These are phyloP conservation scores for Leccinum huronense DNA, from an alignment of 1,284 basidiomycete species.

Conservation along the genomic window DNA sequence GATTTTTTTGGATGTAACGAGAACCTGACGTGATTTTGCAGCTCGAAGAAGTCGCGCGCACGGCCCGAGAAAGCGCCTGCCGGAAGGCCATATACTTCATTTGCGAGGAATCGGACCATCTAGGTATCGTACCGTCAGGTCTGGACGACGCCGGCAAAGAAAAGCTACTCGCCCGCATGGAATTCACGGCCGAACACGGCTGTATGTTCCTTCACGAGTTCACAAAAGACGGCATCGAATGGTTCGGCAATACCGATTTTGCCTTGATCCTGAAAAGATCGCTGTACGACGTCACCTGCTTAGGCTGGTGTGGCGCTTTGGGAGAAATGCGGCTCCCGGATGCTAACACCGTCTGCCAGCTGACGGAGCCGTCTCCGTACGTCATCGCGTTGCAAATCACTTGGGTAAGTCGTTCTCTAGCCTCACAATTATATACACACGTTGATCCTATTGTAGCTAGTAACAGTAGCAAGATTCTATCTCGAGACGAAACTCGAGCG, in stretches of 20 bases:
- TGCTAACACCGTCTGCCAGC: background rate
- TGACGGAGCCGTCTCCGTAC: background rate
- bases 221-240: background rate
- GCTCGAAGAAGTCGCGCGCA: no score
- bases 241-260: background rate
- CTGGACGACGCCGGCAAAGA: background rate
- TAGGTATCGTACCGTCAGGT: background rate
- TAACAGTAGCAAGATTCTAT: background rate
- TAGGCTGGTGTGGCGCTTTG: background rate
- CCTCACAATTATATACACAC: background rate
- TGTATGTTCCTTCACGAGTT: background rate
- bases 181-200: background rate
- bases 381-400: background rate
- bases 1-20: no score
- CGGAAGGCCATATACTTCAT: no score
- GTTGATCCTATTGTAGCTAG: background rate
- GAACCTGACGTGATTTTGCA: no score
- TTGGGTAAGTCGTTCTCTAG: background rate
- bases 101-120: no score
- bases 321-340: background rate
- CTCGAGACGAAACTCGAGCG: no score
- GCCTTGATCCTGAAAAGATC: background rate
- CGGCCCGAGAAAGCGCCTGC: no score
- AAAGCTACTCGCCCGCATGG: background rate
- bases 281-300: background rate